Conservation (phyloP, 140 eudicot genomes). For the Artemisia princeps region DNA sequence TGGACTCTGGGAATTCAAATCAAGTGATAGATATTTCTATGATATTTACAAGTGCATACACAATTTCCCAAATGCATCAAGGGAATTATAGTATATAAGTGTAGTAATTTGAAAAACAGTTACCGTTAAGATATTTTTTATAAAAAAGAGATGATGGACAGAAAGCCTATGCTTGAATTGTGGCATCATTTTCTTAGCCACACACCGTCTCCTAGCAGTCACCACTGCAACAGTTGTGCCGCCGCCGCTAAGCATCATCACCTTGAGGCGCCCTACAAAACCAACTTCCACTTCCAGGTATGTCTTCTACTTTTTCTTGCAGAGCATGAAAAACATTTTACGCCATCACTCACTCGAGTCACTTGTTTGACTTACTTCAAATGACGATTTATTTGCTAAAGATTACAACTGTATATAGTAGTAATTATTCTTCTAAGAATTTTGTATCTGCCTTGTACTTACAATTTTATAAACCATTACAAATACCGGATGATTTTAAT, state of each 20-base stretch:
- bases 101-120: no score
- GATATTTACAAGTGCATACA: background rate
- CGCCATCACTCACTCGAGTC: no score
- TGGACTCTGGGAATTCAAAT: background rate
- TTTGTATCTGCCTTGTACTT: no score
- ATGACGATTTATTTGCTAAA: no score
- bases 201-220: background rate
- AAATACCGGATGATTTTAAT: background rate
- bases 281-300: background rate
- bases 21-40: background rate
- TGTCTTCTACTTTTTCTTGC: background rate
- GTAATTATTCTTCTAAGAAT: no score
- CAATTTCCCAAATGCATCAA: background rate
- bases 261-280: background rate
- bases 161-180: conserved; percentile 3
- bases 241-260: background rate
- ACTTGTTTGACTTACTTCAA: no score
- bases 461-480: background rate
- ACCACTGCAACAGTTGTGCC: background rate
- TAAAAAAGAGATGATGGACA: background rate
- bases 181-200: background rate
- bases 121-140: no score
- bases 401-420: no score
- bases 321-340: no score
- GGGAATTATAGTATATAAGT: background rate